phyloP scores from a whole-genome alignment of 2,329 filamentous ascomycete species.

The Neofusicoccum umdonicola region DNA sequence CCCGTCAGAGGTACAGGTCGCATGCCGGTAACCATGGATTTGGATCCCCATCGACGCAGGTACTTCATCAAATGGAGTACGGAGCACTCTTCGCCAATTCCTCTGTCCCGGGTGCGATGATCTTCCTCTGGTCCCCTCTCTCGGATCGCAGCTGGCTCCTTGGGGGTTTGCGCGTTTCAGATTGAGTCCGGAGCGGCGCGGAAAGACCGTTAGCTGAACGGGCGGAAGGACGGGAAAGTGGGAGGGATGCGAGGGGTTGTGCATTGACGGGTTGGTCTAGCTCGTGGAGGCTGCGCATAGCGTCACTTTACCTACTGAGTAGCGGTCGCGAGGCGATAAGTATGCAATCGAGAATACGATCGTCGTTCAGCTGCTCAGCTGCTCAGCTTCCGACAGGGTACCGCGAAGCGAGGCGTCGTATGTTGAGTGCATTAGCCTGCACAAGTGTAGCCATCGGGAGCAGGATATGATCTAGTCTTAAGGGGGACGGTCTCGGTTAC shows the following conservation, averaged over 20 bases:
- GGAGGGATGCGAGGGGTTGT: background rate
- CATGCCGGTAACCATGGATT: background rate
- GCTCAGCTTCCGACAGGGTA: too few species aligned
- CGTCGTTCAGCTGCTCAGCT: background rate
- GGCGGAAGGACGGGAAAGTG: conserved; percentile 1
- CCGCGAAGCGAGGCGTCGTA: background rate
- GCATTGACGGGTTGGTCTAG: background rate
- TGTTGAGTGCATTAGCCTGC: background rate
- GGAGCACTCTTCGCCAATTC: background rate
- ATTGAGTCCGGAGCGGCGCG: conserved; percentile 4
- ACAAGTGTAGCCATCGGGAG: too few species aligned
- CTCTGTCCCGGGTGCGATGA: background rate
- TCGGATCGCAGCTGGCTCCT: background rate
- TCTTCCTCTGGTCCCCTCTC: background rate
- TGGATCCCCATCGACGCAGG: background rate
- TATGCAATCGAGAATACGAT: background rate
- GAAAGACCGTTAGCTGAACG: background rate
- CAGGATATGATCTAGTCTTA: too few species aligned
- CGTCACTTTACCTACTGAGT: background rate
- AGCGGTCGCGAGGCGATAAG: background rate
- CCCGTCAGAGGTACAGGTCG: background rate
- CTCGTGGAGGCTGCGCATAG: background rate
- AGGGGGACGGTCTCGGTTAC: too few species aligned
- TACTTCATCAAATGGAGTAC: background rate
- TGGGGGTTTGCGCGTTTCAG: background rate